Evolutionary conservation across 768 basidiomycete genomes (phyloP).

Genomic region (Russula ochroleuca): DNA sequence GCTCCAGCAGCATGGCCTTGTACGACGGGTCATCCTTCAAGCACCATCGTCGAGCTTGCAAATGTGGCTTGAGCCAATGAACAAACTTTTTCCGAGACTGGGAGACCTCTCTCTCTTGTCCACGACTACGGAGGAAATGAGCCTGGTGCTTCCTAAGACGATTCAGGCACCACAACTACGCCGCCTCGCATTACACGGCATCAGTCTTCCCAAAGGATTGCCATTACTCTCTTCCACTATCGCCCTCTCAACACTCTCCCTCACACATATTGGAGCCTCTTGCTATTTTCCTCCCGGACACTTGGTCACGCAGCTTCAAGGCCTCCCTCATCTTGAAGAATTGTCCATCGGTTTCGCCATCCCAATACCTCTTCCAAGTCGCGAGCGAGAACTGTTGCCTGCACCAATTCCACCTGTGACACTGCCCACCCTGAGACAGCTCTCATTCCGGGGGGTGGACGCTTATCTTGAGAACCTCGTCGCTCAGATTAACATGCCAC

Average conservation of each 20-base stretch:
- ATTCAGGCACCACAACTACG: not conserved
- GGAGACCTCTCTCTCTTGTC: not conserved
- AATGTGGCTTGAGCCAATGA: not conserved
- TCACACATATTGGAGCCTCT: not conserved
- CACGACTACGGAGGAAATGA: not conserved
- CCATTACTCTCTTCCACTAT: not conserved
- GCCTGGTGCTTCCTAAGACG: not conserved
- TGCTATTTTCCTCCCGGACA: not conserved
- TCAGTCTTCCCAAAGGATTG: not conserved
- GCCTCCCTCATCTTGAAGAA: constrained; percentile 5
- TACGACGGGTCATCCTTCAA: not conserved
- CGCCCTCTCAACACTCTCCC: not conserved
- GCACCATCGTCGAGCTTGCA: not conserved
- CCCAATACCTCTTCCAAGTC: not conserved
- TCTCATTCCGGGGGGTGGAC: not conserved
- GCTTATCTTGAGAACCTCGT: not conserved
- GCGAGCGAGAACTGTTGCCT: not conserved
- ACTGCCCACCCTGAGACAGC: not conserved
- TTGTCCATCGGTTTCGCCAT: constrained; percentile 9
- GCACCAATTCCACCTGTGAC: not conserved
- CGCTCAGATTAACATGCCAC: not conserved
- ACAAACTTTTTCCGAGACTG: not conserved
- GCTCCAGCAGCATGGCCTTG: not conserved
- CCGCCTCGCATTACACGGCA: not conserved
- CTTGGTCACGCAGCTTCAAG: not conserved